Base-by-base conservation (phyloP, 148 eudicot species). In the Polygonum aviculare region DNA sequence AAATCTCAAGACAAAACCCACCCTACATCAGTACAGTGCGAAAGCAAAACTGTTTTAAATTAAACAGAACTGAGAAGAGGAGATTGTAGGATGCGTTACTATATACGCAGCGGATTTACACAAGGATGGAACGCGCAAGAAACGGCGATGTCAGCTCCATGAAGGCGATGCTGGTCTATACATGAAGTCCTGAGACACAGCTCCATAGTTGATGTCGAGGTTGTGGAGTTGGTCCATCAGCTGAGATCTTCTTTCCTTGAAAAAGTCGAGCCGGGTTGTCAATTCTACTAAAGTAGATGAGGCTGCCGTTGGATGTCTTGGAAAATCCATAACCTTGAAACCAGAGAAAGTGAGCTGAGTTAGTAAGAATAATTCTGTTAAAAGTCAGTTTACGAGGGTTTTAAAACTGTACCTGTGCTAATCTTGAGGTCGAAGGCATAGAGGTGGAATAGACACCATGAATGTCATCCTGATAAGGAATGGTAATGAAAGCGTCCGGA, bases 171-270 rank as follows among this genome's bases (percentile, higher is more conserved):
- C 73, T 50, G 92, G 81, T 84, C 91, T 92, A 82, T 86, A 87
- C 81, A 84, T 50, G 79, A 81, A 87, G 71, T 94, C 96, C 40
- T 89, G 97, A 22, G 97, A 75, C 39, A 86, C 74, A 3, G 86
- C 78, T 38, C 90, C 91, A 31, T 91, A 85, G 81, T 89, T 92
- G 74, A 90, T 77, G 77, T 94, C 98, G 1, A 94, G 91, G 86
- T 85, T 92, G 85, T 94, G 97, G 59, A 94, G 93, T 80, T 94
- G 98, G 75, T 94, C 98, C 98, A 94, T 92, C 75, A 94, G 88
- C 81, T 94, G 98, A 77, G 97, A 90, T 40, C 98, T 90, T 59
- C 98, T 87, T 76, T 95, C 97, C 84, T 92, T 95, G 86, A 95
- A 95, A 89, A 95, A 95, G 78, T 95, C 98, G 26, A 95, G 97